Conservation (phyloP, 2,329 filamentous ascomycete genomes). For the Aureobasidium sp. region DNA sequence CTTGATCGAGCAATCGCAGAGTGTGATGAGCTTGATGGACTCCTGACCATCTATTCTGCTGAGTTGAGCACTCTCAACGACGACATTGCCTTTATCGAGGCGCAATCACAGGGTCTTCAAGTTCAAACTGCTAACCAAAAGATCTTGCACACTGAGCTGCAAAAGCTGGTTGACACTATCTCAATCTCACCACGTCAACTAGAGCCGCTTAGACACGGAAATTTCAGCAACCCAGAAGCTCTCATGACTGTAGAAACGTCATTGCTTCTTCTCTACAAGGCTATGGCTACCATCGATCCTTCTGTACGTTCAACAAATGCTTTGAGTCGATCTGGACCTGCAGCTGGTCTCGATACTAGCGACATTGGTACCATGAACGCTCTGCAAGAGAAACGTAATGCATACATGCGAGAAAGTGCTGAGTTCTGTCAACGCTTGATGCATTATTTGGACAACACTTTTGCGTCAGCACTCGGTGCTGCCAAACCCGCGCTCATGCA, state of each 20-base stretch:
- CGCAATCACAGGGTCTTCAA: slow-evolving; percentile 91
- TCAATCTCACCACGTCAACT: slow-evolving; percentile 75
- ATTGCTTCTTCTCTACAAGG: slow-evolving; percentile 77
- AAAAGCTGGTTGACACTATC: slow-evolving; percentile 82
- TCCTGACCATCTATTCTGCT: slow-evolving; percentile 89
- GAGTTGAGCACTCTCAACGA: slow-evolving; percentile 90
- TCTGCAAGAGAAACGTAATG: slow-evolving; percentile 87
- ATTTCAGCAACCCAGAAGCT: slow-evolving; percentile 63
- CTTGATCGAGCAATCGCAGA: slow-evolving; percentile 88
- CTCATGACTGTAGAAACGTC: slow-evolving; percentile 71
- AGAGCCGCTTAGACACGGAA: slow-evolving; percentile 63
- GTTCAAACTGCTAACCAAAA: slow-evolving; percentile 97
- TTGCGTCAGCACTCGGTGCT: slow-evolving; percentile 62
- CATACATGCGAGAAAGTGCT: slow-evolving; percentile 70
- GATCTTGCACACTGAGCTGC: slow-evolving; percentile 79
- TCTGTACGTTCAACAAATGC: slow-evolving; percentile 53
- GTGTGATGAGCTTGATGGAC: slow-evolving; percentile 91
- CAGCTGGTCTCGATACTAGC: slow-evolving; percentile 56
- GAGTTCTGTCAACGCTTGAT: slow-evolving; percentile 73
- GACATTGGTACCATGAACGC: slow-evolving; percentile 81
- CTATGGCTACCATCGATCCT: slow-evolving; percentile 89
- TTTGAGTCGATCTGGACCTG: slow-evolving; percentile 50
- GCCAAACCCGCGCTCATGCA: slow-evolving; percentile 34
- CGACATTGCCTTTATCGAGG: slow-evolving; percentile 94
- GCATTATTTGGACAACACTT: slow-evolving; percentile 74